Base-by-base conservation (phyloP, 768 basidiomycete species). In the Boletus reticulatus region DNA sequence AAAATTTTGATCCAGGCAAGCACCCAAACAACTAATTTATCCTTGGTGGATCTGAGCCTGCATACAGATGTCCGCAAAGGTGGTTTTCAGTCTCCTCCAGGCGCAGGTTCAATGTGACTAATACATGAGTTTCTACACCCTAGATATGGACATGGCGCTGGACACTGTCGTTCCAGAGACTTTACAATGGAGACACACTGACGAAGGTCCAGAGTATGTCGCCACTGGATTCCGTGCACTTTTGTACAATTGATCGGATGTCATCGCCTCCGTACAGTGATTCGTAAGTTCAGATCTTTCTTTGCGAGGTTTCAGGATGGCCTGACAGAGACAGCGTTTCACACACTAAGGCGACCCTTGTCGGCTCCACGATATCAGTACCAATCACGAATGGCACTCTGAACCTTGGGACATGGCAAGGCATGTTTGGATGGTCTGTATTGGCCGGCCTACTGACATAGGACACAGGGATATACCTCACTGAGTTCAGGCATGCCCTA, bases 121-220 rank as follows among this genome's bases (percentile, higher is more conserved):
- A 8, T 37, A 74, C 47, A 75, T n/a, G 68, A 36, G 69, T 71
- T 71, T 72, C 32, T 36, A 17, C 24, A 37, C 41, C 27, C 55
- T 56, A 90, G 94, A 97, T 67, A 95, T 97, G 94, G 86, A 92
- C 64, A 96, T 95, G 92, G 91, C 92, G 5, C 75, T 97, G 19
- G 94, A 97, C 72, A 80, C 73, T 31, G 84, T 97, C 55, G 92
- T 98, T 1, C 94, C 94, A 1, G 94, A 97, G 67, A 78, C 68
- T 14, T 75, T 95, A 14, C 72, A 82, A 49, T 96, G 94, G 93
- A 75, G 76, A 38, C 94, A 97, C 70, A 91, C 85, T 1, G 92
- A 94, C 67, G 94, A 98, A 76, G 94, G 93, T 20, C 89, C 87
- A 44, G 94, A 96, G 92, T 94, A 67, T 74, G 65, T 65, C 13